Base-by-base conservation (phyloP, 169 alveolate species). In the Plasmodium vivax region DNA sequence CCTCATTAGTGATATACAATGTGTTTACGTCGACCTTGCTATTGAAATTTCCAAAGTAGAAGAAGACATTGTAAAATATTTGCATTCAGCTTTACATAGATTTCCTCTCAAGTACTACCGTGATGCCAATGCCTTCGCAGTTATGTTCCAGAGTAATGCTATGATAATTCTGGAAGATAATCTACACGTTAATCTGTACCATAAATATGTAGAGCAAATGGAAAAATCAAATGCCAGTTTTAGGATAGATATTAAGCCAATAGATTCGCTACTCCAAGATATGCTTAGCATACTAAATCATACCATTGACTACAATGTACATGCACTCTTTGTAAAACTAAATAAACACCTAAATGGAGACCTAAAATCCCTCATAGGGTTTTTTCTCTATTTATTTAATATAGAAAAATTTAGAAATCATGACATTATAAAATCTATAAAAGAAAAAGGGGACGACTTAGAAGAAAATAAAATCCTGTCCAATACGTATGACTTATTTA, bases 261-360 rank as follows among this genome's bases (percentile, higher is more conserved):
- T 82, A 5, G 45, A 14, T 1, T 16, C 7, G 56, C 23, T 82
- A 51, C 45, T 82, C 38, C 19, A 38, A 30, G 88, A 82, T 82
- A 82, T 82, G 88, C n/a, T 82, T 51, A 45, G 79, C 36, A 45
- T 82, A 82, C 72, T 54, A 82, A 23, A 82, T 19, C 43, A 45
- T 9, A 45, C 77, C 27, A 82, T 82, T 54, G 88, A 82, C 68
- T 6, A 19, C 36, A 54, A 45, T 45, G 80, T 82, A 1, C 88
- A 82, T 82, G 8, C 79, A 47, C 38, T 30, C 74, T 82, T 82
- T 82, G 34, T 82, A 12, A 51, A 82, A 54, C 10, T 82, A 27
- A 82, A 82, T 82, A 82, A 82, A 45, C 80, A 23, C 68, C 45
- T 82, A 45, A 82, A 82, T 82, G 88, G 88, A 51, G 88, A 82